These are phyloP conservation scores for Cladosporium sphaerospermum DNA, from an alignment of 2,329 filamentous ascomycete genomes.

Conservation along the genomic window DNA sequence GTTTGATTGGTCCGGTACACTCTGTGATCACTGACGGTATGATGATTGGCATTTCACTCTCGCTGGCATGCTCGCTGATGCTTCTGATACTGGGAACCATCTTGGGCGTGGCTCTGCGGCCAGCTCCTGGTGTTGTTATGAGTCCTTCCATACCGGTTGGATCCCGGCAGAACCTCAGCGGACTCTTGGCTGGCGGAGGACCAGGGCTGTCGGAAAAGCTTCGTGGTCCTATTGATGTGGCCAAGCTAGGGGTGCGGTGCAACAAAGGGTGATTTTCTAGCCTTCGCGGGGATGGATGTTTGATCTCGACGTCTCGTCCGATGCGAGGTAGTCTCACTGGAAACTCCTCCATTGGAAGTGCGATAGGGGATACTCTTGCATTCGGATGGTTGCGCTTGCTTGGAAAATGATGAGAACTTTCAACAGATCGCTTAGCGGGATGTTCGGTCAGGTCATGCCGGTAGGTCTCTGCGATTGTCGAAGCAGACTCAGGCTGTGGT, in stretches of 20 bases:
- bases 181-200: constrained; percentile 30
- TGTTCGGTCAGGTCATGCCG: constrained; percentile 18
- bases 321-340: constrained; percentile 23
- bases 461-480: constrained; percentile 24
- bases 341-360: constrained; percentile 25
- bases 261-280: constrained; percentile 26
- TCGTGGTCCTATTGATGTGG: constrained; percentile 22
- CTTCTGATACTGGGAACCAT: constrained; percentile 26
- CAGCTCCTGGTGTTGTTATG: constrained; percentile 15
- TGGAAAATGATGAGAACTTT: constrained; percentile 18
- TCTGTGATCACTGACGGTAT: constrained; percentile 27
- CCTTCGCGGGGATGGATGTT: constrained; percentile 25
- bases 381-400: constrained; percentile 4
- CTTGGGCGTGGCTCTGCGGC: constrained; percentile 21
- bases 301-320: constrained; percentile 24
- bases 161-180: constrained; percentile 24
- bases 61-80: constrained; percentile 22
- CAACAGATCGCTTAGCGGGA: constrained; percentile 19
- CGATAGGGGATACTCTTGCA: constrained; percentile 16
- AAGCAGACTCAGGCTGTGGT: constrained; percentile 23
- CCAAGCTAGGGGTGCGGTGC: constrained; percentile 28
- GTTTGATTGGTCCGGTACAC: constrained; percentile 29
- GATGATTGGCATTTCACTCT: constrained; percentile 17
- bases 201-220: constrained; percentile 28
- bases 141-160: constrained; percentile 24